These are phyloP conservation scores for Nyssa sinensis DNA, from an alignment of 148 eudicot genomes.

Conservation along the genomic window DNA sequence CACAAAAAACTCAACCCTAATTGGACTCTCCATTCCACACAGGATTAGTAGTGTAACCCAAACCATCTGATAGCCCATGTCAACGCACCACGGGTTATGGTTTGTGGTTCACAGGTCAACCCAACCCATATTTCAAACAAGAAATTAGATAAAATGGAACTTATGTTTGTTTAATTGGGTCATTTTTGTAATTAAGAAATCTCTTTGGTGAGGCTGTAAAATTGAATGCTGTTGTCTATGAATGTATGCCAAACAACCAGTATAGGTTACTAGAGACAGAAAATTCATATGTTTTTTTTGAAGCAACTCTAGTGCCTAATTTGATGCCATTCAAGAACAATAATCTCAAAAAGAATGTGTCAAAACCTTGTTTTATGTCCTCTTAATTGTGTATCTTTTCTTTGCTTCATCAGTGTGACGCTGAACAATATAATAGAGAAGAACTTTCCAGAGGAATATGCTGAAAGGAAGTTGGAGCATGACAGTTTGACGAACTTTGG, in stretches of 20 bases:
- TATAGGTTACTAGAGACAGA: background rate
- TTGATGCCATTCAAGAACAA: too few relatives aligned
- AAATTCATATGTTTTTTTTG: background rate
- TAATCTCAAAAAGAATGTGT: too few relatives aligned
- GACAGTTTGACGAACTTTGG: constrained; percentile 63
- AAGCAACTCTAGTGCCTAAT: background rate
- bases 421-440: constrained; percentile 88
- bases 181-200: too few relatives aligned
- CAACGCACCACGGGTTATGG: too few relatives aligned
- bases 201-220: background rate
- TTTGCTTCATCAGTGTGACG: constrained; percentile 66
- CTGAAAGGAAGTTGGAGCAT: constrained; percentile 81
- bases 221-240: background rate
- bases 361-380: background rate
- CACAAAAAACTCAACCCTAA: too few relatives aligned
- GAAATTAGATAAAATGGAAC: background rate
- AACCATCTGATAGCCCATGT: too few relatives aligned
- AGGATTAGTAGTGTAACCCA: too few relatives aligned
- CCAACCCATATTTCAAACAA: too few relatives aligned
- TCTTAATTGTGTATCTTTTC: constrained; percentile 5
- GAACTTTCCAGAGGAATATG: constrained; percentile 85
- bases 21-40: too few relatives aligned
- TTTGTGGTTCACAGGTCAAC: too few relatives aligned
- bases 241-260: background rate
- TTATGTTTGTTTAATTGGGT: background rate